Evolutionary conservation across 1,284 basidiomycete genomes (phyloP).

Genomic region (Amylostereum areolatum): DNA sequence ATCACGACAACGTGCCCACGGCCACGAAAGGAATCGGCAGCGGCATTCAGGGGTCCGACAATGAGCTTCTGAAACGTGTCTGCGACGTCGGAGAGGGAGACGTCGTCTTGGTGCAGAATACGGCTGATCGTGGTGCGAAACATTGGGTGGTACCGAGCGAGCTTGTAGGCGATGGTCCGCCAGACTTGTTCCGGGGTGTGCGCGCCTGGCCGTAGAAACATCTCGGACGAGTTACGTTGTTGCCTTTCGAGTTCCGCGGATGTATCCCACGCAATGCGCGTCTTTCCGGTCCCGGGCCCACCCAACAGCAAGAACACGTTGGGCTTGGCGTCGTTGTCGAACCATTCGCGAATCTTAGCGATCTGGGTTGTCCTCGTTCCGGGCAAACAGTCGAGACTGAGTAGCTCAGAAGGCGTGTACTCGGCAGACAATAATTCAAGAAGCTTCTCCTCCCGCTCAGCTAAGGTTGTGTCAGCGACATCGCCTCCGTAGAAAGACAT

Average conservation of each 20-base stretch:
- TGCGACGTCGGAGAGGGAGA: neutral
- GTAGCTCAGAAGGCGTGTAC: neutral
- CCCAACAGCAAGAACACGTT: slow-evolving; percentile 10
- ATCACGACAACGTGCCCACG: slow-evolving; percentile 7
- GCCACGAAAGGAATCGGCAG: neutral
- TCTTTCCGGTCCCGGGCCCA: slow-evolving; percentile 11
- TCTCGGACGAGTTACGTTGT: slow-evolving; percentile 5
- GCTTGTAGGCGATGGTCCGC: slow-evolving; percentile 5
- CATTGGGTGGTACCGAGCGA: slow-evolving; percentile 7
- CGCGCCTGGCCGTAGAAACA: slow-evolving; percentile 1
- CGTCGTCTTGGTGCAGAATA: neutral
- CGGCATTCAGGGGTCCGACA: slow-evolving; percentile 2
- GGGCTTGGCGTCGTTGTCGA: slow-evolving; percentile 1
- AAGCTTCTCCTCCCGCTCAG: slow-evolving; percentile 5
- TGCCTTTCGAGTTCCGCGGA: slow-evolving; percentile 5
- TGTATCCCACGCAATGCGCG: slow-evolving; percentile 5
- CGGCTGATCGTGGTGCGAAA: slow-evolving; percentile 2
- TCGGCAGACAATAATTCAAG: neutral
- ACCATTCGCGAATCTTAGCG: slow-evolving; percentile 1
- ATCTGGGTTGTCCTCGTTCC: neutral
- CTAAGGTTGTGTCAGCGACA: neutral
- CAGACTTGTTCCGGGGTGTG: slow-evolving; percentile 4
- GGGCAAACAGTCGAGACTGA: slow-evolving; percentile 2
- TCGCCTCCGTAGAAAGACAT: neutral
- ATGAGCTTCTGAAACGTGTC: slow-evolving; percentile 4